Conservation (phyloP, 2,329 filamentous ascomycete genomes). For the Ciborinia camelliae region DNA sequence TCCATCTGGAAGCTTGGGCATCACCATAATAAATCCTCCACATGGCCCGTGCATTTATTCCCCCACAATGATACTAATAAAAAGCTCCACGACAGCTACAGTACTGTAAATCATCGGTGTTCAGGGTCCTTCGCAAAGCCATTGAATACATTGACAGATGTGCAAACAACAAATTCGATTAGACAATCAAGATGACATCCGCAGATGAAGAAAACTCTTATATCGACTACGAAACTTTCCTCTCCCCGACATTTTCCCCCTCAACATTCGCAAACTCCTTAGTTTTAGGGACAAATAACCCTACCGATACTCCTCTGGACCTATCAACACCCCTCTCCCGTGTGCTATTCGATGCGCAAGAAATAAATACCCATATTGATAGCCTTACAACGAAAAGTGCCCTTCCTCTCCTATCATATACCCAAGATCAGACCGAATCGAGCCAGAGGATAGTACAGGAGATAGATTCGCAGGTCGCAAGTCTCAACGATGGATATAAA, state of each 20-base stretch:
- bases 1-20: not conserved
- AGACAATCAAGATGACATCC: constrained; percentile 27
- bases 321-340: constrained; percentile 90
- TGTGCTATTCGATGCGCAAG: constrained; percentile 93
- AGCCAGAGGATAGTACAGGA: constrained; percentile 69
- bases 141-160: constrained; percentile 1
- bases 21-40: not conserved
- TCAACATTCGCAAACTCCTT: constrained; percentile 83
- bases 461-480: constrained; percentile 75
- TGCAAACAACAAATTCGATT: not conserved
- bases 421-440: constrained; percentile 68
- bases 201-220: constrained; percentile 68
- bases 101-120: constrained; percentile 1
- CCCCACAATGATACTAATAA: not conserved
- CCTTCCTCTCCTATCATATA: constrained; percentile 75
- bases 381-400: constrained; percentile 81
- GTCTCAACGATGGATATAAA: constrained; percentile 78
- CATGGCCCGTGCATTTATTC: constrained; percentile 9
- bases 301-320: constrained; percentile 84
- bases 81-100: constrained; percentile 17
- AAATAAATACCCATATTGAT: constrained; percentile 95
- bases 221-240: constrained; percentile 92
- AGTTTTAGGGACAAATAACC: constrained; percentile 86
- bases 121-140: not conserved
- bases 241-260: constrained; percentile 77